phyloP scores from a whole-genome alignment of 108 stramenopile genomes.

The Nannochloropsis salina region DNA sequence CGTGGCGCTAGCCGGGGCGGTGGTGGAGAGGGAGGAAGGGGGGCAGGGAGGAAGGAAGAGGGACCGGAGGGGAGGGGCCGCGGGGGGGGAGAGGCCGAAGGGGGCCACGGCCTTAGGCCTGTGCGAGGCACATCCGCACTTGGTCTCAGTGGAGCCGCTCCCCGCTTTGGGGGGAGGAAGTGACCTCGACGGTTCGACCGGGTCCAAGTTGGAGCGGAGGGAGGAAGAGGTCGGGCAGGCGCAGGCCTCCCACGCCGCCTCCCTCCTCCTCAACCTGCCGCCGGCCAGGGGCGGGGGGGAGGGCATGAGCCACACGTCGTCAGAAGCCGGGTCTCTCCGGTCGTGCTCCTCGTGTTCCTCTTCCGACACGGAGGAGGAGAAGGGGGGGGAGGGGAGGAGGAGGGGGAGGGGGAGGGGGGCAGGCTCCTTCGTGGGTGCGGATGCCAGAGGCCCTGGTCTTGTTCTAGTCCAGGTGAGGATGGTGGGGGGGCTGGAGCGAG shows the following conservation, averaged over 20 bases:
- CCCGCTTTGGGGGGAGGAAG: neutral
- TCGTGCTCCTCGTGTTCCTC: too few species aligned
- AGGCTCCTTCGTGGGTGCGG: neutral
- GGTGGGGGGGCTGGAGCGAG: neutral
- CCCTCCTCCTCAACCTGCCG: neutral
- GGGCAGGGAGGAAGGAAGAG: neutral
- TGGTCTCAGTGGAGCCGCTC: neutral
- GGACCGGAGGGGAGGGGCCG: neutral
- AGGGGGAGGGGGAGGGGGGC: neutral
- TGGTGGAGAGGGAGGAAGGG: slow-evolving; percentile 5
- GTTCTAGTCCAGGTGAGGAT: slow-evolving; percentile 6
- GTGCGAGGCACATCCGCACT: neutral
- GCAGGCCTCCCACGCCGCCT: neutral
- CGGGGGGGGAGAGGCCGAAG: too few species aligned
- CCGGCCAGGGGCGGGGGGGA: neutral
- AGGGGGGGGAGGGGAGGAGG: neutral
- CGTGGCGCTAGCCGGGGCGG: neutral
- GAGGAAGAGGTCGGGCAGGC: neutral
- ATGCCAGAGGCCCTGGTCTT: slow-evolving; percentile 23
- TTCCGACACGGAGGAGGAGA: neutral
- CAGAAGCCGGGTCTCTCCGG: too few species aligned
- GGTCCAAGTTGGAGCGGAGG: neutral
- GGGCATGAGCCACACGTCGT: neutral
- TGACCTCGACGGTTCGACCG: too few species aligned
- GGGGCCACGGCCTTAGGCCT: neutral